A percentile compares a stretch with the other conserved stretches of the same genome.
phyloP scores from a whole-genome alignment of 768 basidiomycete genomes.

The Mycena vitilis region DNA sequence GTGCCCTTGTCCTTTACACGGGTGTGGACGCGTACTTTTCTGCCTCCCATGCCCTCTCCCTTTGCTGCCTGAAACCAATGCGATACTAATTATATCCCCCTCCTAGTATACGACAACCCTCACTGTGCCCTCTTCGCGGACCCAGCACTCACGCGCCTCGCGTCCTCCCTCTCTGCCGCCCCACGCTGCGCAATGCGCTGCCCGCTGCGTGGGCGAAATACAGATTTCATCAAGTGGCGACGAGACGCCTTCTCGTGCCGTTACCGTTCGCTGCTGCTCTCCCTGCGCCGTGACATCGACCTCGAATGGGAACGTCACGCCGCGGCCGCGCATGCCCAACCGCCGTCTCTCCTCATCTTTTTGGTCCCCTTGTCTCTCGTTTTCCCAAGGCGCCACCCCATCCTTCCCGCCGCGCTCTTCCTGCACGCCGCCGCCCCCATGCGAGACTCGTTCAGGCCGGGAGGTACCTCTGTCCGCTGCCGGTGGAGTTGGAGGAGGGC shows the following conservation, averaged over 20 bases:
- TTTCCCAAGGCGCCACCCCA: no score
- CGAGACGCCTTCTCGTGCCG: not conserved
- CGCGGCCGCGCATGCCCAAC: no score
- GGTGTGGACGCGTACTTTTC: no score
- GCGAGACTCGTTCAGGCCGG: slow-evolving; percentile 63
- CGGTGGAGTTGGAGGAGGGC: no score
- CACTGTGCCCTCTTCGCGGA: slow-evolving; percentile 69
- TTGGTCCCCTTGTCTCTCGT: no score
- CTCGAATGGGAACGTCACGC: no score
- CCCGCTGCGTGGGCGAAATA: slow-evolving; percentile 60
- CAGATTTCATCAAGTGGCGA: not conserved
- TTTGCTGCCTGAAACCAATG: no score
- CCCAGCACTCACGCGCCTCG: slow-evolving; percentile 47
- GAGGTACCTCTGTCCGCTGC: slow-evolving; percentile 41
- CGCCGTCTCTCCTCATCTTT: not conserved
- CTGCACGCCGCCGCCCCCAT: slow-evolving; percentile 68
- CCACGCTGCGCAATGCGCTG: slow-evolving; percentile 62
- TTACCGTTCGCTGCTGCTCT: no score
- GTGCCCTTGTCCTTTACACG: no score
- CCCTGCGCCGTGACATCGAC: no score
- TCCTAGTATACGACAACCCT: slow-evolving; percentile 64
- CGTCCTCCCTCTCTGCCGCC: slow-evolving; percentile 54
- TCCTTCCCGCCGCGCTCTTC: slow-evolving; percentile 66
- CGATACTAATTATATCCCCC: not conserved
- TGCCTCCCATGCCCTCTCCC: no score